phyloP scores from a whole-genome alignment of 129 eudicot genomes.

The Centrapalus pauciflorus region DNA sequence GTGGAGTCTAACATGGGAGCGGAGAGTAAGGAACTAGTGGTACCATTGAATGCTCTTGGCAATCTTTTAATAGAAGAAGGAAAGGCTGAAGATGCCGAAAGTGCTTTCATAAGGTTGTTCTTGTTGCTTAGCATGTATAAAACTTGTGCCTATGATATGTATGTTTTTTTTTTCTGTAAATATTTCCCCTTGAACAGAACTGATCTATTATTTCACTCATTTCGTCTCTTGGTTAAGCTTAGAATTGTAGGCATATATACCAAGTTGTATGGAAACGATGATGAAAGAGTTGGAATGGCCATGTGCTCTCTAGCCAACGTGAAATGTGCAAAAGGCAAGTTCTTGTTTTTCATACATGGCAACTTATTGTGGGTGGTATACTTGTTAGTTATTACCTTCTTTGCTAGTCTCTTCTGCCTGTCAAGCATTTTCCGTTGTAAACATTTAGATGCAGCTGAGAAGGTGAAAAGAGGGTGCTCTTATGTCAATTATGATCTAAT shows the following conservation, averaged over 20 bases:
- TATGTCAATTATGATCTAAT: not conserved
- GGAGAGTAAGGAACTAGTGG: conserved; percentile 48
- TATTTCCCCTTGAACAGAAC: not conserved
- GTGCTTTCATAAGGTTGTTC: conserved; percentile 47
- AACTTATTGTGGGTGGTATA: not conserved
- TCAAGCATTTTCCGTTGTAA: not conserved
- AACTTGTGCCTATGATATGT: not conserved
- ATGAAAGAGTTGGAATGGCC: conserved; percentile 77
- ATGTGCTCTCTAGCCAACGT: conserved; percentile 78
- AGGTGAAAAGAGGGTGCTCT: not conserved
- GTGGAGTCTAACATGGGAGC: conserved; percentile 52
- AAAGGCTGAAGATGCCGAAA: conserved; percentile 66
- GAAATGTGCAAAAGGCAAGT: conserved; percentile 79
- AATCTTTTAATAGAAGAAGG: conserved; percentile 62
- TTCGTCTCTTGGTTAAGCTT: conserved; percentile 18
- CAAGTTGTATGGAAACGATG: conserved; percentile 60
- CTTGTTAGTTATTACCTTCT: not conserved
- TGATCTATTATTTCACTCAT: conserved; percentile 6
- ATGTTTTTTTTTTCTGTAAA: not conserved
- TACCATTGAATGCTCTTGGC: conserved; percentile 71
- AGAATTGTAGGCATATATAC: conserved; percentile 56
- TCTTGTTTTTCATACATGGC: not conserved
- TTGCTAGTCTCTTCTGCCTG: not conserved
- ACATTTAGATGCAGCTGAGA: not conserved
- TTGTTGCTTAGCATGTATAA: conserved; percentile 7